Base-by-base conservation (phyloP, 495 filamentous ascomycete species). In the Cudoniella acicularis region DNA sequence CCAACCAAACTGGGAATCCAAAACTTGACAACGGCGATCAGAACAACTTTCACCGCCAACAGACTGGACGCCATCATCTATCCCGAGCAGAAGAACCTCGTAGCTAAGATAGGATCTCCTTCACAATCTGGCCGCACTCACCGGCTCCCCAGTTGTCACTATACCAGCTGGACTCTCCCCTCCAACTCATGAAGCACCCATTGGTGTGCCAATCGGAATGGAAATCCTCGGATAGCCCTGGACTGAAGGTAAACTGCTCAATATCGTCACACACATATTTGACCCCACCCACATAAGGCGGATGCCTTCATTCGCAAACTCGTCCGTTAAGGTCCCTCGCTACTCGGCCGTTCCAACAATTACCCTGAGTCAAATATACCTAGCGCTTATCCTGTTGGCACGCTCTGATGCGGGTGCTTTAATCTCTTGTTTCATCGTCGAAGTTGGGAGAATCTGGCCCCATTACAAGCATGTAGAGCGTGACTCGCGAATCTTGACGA, bases 11-110 rank as follows among this genome's bases (percentile, higher is more conserved):
- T 66, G 3, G 72, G 65, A 0, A 86, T 87, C 51, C 62, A 63
- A 1, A 62, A 72, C 16, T 71, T 87, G 21, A 83, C 75, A 17
- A 54, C 67, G 1, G 67, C 74, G 0, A 64, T 87, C 2, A 50
- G 69, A 8, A n/a, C 52, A 10, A 82, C 77, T 0, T 86, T 87
- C 58, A 62, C 65, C 1, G 41, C 55, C 1, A 67, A 82, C 52
- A 59, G 67, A 2, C 66, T 89, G 0, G 82, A 86, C 63, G 83
- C 79, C 0, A 52, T 87, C 23, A 77, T 86, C 57, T 89, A 87
- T 64, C 86, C 85, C 10, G 81, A 87, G 65, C 86, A 89, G 60
- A 77, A 77, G 56, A 85, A 85, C 49, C 70, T 89, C 0, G 80
- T 84, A 16, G 83, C 85, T 13, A 74, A 75, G 40, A 67, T 86